Percentiles rank a stretch among this genome's conserved stretches.
Conservation (phyloP, 768 basidiomycete genomes). For the Agaricus sinodeliciosus region DNA sequence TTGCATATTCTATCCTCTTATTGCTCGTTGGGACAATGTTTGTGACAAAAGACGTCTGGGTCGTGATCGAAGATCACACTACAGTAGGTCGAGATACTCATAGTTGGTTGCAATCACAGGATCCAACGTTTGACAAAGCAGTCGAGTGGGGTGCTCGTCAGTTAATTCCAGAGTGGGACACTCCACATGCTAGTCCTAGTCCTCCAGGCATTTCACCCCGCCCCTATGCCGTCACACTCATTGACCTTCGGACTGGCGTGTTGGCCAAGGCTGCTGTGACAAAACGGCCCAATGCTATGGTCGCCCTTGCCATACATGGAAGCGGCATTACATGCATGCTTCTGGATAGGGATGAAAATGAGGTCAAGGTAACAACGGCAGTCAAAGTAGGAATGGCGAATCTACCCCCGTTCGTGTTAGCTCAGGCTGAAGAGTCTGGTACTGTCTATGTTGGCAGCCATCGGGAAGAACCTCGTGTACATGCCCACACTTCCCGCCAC, state of each 20-base stretch:
- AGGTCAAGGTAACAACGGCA: not conserved
- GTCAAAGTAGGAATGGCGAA: conserved; percentile 17
- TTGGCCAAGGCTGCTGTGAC: conserved; percentile 5
- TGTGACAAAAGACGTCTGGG: conserved; percentile 9
- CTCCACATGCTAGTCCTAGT: not conserved
- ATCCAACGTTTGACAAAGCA: conserved; percentile 4
- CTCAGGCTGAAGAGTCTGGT: not conserved
- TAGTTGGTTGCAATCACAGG: conserved; percentile 9
- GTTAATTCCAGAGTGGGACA: conserved; percentile 9
- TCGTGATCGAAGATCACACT: conserved; percentile 11
- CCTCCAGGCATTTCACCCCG: not conserved
- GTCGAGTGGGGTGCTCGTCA: conserved; percentile 12
- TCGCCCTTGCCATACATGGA: conserved; percentile 14
- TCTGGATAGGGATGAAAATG: conserved; percentile 11
- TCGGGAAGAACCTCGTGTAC: no score
- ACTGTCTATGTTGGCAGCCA: conserved; percentile 6
- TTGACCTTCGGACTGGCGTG: conserved; percentile 8
- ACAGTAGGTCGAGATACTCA: not conserved
- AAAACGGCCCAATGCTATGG: conserved; percentile 9
- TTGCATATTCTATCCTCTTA: not conserved
- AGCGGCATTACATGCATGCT: conserved; percentile 18
- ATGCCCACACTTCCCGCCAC: no score
- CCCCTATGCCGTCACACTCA: not conserved
- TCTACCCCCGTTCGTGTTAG: conserved; percentile 16
- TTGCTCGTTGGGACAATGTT: conserved; percentile 6